Conservation (phyloP, 2,329 filamentous ascomycete species). For the Cladosporium sp. region DNA sequence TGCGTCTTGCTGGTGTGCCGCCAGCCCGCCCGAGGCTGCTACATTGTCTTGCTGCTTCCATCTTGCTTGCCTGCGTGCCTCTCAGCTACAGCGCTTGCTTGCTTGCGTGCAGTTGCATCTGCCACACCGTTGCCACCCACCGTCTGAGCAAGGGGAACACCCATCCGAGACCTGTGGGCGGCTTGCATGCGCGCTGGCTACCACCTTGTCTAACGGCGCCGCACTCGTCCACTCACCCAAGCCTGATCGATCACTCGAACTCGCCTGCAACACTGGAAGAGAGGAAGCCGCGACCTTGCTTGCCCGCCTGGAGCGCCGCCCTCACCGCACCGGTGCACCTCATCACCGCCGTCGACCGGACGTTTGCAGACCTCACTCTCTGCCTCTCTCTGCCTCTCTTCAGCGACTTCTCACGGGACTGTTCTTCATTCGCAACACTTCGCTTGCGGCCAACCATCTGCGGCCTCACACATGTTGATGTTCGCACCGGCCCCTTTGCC, state of each 20-base stretch:
- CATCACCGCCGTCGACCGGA: not conserved
- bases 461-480: not conserved
- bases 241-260: not conserved
- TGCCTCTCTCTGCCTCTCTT: no score
- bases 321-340: not conserved
- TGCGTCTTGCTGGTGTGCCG: not conserved
- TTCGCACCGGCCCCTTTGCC: not conserved
- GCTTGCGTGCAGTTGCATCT: not conserved
- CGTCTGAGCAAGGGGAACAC: slow-evolving; percentile 11
- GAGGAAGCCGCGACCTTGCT: slow-evolving; percentile 4
- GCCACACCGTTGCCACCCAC: not conserved
- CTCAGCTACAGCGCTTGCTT: no score
- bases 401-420: not conserved
- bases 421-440: not conserved
- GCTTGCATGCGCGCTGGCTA: slow-evolving; percentile 4
- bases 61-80: not conserved
- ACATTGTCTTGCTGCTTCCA: slow-evolving; percentile 5
- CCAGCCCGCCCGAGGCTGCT: not conserved
- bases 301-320: not conserved
- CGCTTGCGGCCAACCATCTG: not conserved
- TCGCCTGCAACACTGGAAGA: not conserved
- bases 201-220: not conserved
- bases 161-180: slow-evolving; percentile 1
- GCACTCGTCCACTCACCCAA: not conserved
- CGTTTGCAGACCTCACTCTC: not conserved